These are phyloP conservation scores for Poronia punctata DNA, from an alignment of 495 filamentous ascomycete genomes.

Conservation along the genomic window DNA sequence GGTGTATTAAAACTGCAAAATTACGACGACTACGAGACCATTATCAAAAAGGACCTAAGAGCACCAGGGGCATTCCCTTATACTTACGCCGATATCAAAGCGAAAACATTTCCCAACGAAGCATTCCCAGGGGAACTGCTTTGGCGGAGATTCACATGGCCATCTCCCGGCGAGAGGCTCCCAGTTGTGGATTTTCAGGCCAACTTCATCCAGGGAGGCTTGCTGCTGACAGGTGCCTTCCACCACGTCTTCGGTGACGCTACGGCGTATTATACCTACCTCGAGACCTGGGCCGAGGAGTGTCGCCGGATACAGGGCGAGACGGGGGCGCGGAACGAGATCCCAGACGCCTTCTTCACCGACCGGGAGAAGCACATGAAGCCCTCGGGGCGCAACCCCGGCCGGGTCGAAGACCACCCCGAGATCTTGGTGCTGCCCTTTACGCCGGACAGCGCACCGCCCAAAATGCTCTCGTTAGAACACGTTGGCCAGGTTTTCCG, in stretches of 20 bases:
- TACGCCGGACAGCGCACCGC: constrained; percentile 23
- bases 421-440: constrained; percentile 27
- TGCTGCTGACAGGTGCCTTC: constrained; percentile 20
- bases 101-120: constrained; percentile 23
- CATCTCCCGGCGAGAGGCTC: constrained; percentile 21
- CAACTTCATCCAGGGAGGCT: constrained; percentile 28
- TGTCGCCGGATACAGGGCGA: constrained; percentile 27
- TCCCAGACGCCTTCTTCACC: constrained; percentile 17
- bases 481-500: constrained; percentile 29
- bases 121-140: constrained; percentile 27
- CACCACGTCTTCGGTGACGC: constrained; percentile 31
- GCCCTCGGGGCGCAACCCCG: constrained; percentile 20
- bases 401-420: constrained; percentile 26
- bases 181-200: constrained; percentile 28
- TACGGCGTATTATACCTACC: constrained; percentile 24
- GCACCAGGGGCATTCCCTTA: constrained; percentile 18
- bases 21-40: constrained; percentile 13
- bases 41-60: constrained; percentile 26
- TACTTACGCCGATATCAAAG: constrained; percentile 27
- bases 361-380: constrained; percentile 24
- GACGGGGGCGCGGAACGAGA: constrained; percentile 9
- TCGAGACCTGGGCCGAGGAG: constrained; percentile 31
- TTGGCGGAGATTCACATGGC: constrained; percentile 26
- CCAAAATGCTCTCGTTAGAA: constrained; percentile 24
- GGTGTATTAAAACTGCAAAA: constrained; percentile 25